Percentiles rank a stretch among this genome's conserved stretches.
Evolutionary conservation across 164 flowering plant genomes (phyloP).

Genomic region (Magnolia kwangsiensis): DNA sequence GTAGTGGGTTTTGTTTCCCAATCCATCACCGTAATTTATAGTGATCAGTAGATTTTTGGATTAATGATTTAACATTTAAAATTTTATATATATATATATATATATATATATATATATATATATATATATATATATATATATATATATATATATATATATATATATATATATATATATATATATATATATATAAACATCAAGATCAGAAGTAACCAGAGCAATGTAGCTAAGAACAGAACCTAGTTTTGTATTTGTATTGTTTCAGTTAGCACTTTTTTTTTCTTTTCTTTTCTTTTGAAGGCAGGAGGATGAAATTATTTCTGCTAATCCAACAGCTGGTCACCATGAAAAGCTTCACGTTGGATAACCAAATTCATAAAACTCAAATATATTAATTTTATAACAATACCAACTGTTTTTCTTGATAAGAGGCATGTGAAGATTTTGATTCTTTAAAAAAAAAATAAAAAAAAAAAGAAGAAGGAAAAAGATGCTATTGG

Average conservation of each 20-base stretch:
- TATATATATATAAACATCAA: no score
- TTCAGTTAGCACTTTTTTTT: not conserved
- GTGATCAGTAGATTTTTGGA: no score
- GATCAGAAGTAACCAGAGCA: not conserved
- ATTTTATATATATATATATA: no score
- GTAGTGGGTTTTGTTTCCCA: no score
- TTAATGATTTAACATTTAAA: no score
- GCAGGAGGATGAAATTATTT: not conserved
- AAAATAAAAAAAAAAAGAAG: no score
- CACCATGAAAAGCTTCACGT: no score
- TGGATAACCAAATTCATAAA: not conserved
- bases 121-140: no score
- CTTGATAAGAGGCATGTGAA: not conserved
- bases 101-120: no score
- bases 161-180: no score
- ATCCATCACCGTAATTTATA: no score
- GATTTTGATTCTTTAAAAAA: not conserved
- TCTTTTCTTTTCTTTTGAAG: not conserved
- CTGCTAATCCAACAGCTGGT: not conserved
- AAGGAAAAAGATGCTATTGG: not conserved
- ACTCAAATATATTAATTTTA: not conserved
- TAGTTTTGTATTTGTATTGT: not conserved
- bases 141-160: no score
- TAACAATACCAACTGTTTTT: not conserved
- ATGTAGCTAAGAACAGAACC: not conserved